Percentiles rank a stretch among this genome's conserved stretches.
Conservation (phyloP, 805 yeast species). For the Zygoascus bituminiphila region DNA sequence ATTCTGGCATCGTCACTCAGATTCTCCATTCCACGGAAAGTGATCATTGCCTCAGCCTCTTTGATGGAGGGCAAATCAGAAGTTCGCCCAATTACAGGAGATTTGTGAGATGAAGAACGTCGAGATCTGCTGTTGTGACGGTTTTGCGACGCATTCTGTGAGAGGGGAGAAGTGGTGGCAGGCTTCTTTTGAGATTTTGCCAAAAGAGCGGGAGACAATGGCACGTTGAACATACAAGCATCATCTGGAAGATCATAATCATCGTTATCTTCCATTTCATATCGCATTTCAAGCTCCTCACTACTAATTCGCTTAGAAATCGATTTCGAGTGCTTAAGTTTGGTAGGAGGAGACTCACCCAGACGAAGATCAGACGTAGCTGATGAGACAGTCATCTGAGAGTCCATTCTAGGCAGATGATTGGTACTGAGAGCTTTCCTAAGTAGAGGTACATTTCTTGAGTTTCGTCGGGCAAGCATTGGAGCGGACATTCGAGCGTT, state of each 20-base stretch:
- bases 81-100: conserved; percentile 1
- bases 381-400: background rate
- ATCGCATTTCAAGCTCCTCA: conserved; percentile 27
- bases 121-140: background rate
- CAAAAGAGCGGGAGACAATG: conserved; percentile 48
- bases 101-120: conserved; percentile 3
- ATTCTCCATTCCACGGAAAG: conserved; percentile 21
- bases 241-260: conserved; percentile 51
- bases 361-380: background rate
- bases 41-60: conserved; percentile 17
- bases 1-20: conserved; percentile 29
- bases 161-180: background rate
- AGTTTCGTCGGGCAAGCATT: conserved; percentile 1
- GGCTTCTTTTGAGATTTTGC: conserved; percentile 22
- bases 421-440: conserved; percentile 14
- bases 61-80: conserved; percentile 11
- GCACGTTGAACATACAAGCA: conserved; percentile 53
- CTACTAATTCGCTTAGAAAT: conserved; percentile 7
- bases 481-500: conserved; percentile 1
- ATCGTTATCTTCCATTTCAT: conserved; percentile 30
- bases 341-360: background rate
- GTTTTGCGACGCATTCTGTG: background rate
- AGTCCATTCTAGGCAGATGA: conserved; percentile 8
- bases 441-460: conserved; percentile 10
- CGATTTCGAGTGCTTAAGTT: background rate